A percentile compares a stretch with the other conserved stretches of the same genome.
phyloP scores from a whole-genome alignment of 805 yeast genomes.

The Candida pseudoglaebosa region DNA sequence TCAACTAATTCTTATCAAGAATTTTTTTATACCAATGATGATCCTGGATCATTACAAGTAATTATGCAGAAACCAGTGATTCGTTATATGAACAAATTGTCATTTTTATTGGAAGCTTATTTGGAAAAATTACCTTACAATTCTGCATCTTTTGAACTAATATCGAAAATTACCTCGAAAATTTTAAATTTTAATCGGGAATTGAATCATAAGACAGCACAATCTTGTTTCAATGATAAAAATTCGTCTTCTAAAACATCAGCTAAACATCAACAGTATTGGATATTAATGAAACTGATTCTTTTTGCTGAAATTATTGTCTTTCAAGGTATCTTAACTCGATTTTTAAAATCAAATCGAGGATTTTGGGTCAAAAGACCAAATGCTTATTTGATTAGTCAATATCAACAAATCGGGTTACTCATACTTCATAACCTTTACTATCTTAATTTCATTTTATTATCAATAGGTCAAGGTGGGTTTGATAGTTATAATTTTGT shows the following conservation, averaged over 20 bases:
- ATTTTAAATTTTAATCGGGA: conserved; percentile 28
- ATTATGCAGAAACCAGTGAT: conserved; percentile 37
- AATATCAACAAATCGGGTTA: conserved; percentile 21
- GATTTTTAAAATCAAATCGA: conserved; percentile 20
- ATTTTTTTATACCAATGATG: conserved; percentile 13
- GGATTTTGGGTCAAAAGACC: background rate
- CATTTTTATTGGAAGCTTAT: conserved; percentile 41
- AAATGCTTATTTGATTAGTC: background rate
- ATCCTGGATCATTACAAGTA: conserved; percentile 10
- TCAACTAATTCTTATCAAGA: conserved; percentile 13
- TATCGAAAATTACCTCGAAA: conserved; percentile 15
- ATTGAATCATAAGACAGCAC: conserved; percentile 13
- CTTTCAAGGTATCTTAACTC: conserved; percentile 45
- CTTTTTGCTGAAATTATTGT: conserved; percentile 48
- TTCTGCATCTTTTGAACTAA: conserved; percentile 14
- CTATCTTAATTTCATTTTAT: conserved; percentile 44
- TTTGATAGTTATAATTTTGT: conserved; percentile 62
- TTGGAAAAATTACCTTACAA: conserved; percentile 15
- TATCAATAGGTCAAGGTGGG: conserved; percentile 59
- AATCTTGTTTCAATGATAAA: conserved; percentile 13
- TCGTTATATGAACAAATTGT: conserved; percentile 46
- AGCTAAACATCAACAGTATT: conserved; percentile 19
- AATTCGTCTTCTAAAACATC: conserved; percentile 9
- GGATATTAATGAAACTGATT: conserved; percentile 38
- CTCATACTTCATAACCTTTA: conserved; percentile 39